Evolutionary conservation across 176 grass and related monocot genomes (phyloP).

Genomic region (Leersia perrieri): DNA sequence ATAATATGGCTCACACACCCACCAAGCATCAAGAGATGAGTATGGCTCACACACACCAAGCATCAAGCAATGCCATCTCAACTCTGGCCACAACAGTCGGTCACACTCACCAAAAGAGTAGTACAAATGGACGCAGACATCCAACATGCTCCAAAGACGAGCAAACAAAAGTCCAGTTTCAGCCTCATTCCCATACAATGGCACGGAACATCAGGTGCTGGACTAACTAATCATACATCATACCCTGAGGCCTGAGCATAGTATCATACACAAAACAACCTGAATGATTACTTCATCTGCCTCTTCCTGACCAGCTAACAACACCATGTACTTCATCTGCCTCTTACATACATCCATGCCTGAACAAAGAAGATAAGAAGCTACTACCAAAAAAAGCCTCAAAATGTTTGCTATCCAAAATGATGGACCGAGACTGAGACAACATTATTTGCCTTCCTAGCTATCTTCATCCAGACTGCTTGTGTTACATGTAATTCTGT

Average conservation of each 20-base stretch:
- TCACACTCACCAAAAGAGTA: not conserved
- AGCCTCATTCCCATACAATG: not conserved
- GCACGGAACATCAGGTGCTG: not conserved
- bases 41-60: not conserved
- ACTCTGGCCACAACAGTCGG: not conserved
- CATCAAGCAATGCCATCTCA: not conserved
- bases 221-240: not conserved
- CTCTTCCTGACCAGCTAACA: not conserved
- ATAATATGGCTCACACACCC: not conserved
- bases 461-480: not conserved
- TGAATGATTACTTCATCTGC: not conserved
- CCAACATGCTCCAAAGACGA: constrained; percentile 15
- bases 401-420: not conserved
- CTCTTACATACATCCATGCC: not conserved
- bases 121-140: constrained; percentile 4
- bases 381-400: not conserved
- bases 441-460: not conserved
- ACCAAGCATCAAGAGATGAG: no score
- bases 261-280: not conserved
- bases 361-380: not conserved
- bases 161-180: not conserved
- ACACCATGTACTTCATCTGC: not conserved
- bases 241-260: not conserved
- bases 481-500: not conserved
- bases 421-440: not conserved